These are phyloP conservation scores for Echinochloa phyllopogon DNA, from an alignment of 176 grass and related monocot species.

Conservation along the genomic window DNA sequence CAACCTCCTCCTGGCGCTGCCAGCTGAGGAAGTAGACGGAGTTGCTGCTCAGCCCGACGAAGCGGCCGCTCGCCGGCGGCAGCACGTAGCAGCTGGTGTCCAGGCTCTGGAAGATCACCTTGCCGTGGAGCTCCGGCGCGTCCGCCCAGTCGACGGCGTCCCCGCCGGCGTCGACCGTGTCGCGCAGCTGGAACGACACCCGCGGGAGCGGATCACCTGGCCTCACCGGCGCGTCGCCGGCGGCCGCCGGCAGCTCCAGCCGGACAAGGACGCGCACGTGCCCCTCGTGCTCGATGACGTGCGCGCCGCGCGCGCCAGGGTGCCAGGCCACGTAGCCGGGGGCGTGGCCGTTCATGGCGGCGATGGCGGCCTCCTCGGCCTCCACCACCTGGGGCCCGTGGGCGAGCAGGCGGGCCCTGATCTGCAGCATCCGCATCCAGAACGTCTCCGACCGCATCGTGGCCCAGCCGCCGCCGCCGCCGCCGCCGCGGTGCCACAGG, in stretches of 20 bases:
- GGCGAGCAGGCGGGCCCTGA: neutral
- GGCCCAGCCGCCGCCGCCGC: neutral
- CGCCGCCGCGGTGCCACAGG: neutral
- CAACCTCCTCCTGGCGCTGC: neutral
- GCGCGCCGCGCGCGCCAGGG: neutral
- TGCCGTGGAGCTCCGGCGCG: constrained; percentile 7
- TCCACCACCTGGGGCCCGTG: neutral
- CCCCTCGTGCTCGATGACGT: neutral
- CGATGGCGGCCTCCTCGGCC: neutral
- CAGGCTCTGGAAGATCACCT: neutral
- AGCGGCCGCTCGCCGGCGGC: neutral
- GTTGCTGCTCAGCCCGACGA: neutral
- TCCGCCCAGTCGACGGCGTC: neutral
- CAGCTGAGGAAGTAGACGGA: constrained; percentile 6
- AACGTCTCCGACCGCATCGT: neutral
- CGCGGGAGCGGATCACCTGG: neutral
- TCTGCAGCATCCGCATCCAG: neutral
- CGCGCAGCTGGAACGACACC: neutral
- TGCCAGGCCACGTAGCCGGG: neutral
- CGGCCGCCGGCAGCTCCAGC: neutral
- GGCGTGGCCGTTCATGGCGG: neutral
- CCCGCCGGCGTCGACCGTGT: neutral
- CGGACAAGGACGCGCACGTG: neutral
- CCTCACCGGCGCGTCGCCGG: neutral
- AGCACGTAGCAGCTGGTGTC: neutral